phyloP scores from a whole-genome alignment of 805 yeast genomes.

The Ogataea parapolymorpha region DNA sequence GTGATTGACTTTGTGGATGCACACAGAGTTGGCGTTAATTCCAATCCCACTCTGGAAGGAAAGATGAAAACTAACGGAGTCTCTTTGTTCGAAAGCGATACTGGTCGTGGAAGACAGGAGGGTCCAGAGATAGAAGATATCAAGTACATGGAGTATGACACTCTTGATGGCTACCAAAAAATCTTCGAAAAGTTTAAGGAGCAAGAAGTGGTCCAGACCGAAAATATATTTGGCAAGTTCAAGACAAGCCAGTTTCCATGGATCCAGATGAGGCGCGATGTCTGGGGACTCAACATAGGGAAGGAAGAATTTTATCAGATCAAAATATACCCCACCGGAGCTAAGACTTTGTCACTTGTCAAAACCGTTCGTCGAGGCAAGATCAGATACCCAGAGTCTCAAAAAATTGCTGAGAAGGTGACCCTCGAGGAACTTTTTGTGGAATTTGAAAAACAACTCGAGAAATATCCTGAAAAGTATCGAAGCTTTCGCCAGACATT shows the following conservation, averaged over 20 bases:
- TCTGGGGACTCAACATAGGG: constrained; percentile 23
- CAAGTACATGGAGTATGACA: constrained; percentile 29
- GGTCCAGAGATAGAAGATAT: constrained; percentile 10
- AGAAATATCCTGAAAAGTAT: neutral
- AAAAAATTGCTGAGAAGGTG: constrained; percentile 7
- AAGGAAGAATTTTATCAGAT: constrained; percentile 19
- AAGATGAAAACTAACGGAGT: constrained; percentile 7
- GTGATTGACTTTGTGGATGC: constrained; percentile 76
- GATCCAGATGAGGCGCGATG: constrained; percentile 19
- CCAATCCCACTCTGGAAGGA: constrained; percentile 27
- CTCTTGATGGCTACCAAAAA: constrained; percentile 28
- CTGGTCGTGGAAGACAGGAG: neutral
- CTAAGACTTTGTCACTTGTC: constrained; percentile 12
- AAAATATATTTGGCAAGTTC: constrained; percentile 14
- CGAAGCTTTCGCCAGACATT: neutral
- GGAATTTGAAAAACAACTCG: constrained; percentile 13
- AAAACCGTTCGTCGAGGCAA: constrained; percentile 10
- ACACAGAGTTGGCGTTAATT: constrained; percentile 29
- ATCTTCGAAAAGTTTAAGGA: constrained; percentile 19
- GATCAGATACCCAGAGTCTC: constrained; percentile 17
- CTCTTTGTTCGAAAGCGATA: constrained; percentile 16
- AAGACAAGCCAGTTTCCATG: constrained; percentile 17
- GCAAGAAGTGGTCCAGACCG: constrained; percentile 6
- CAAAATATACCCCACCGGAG: constrained; percentile 14
- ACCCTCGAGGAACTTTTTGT: constrained; percentile 20